These are phyloP conservation scores for Magnaporthiopsis rhizophila DNA, from an alignment of 2,329 filamentous ascomycete species.

Conservation along the genomic window DNA sequence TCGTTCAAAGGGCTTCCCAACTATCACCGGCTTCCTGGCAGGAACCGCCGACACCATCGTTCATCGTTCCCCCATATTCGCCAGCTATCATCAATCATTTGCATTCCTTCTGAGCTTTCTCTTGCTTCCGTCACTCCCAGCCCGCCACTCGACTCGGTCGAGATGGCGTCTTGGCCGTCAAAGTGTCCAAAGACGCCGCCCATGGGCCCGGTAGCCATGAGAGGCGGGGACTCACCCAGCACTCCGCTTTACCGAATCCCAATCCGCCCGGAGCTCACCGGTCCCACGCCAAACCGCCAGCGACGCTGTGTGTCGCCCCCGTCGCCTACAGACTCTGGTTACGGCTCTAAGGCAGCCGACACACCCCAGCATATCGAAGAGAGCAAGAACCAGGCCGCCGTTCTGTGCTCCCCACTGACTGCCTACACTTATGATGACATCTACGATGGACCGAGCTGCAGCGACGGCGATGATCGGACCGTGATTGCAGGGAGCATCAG, in stretches of 20 bases:
- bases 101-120: not conserved
- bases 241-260: not conserved
- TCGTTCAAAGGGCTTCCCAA: not conserved
- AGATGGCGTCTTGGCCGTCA: not conserved
- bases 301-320: not conserved
- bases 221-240: not conserved
- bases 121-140: no score
- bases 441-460: constrained; percentile 10
- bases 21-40: not conserved
- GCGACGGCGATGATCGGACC: not conserved
- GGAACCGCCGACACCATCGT: not conserved
- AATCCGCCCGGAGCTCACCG: not conserved
- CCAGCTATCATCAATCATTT: not conserved
- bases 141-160: no score
- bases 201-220: not conserved
- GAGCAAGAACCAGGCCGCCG: not conserved
- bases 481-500: not conserved
- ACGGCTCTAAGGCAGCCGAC: constrained; percentile 10
- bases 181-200: not conserved
- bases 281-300: not conserved
- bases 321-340: constrained; percentile 13
- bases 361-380: not conserved
- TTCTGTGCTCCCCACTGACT: constrained; percentile 1
- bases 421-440: constrained; percentile 4
- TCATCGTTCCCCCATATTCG: not conserved